Evolutionary conservation across 2,329 filamentous ascomycete genomes (phyloP).

Genomic region (Colletotrichum agaves): DNA sequence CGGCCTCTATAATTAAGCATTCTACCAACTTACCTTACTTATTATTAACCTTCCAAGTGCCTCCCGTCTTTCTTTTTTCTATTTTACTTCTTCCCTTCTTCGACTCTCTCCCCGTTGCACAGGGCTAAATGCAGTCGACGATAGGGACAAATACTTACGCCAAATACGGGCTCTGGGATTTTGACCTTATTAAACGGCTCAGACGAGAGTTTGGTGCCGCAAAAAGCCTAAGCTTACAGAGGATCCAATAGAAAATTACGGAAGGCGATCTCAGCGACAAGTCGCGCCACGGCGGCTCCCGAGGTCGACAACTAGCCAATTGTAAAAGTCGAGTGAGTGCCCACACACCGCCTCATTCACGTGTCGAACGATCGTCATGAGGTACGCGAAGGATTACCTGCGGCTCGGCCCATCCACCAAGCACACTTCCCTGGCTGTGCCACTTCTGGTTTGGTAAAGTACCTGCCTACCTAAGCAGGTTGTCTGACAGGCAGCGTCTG

Average conservation of each 20-base stretch:
- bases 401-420: conserved; percentile 20
- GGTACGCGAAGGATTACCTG: conserved; percentile 19
- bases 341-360: conserved; percentile 37
- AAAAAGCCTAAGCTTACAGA: conserved; percentile 12
- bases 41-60: neutral
- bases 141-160: neutral
- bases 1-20: too few species aligned
- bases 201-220: neutral
- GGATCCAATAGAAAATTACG: conserved; percentile 31
- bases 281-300: conserved; percentile 35
- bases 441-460: too few species aligned
- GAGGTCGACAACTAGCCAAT: conserved; percentile 27
- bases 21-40: too few species aligned
- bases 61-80: neutral
- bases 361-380: conserved; percentile 36
- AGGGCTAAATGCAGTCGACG: neutral
- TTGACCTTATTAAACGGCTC: neutral
- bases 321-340: conserved; percentile 12
- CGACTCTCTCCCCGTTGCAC: too few species aligned
- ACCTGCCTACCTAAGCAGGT: too few species aligned
- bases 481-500: conserved; percentile 5
- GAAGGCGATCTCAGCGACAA: conserved; percentile 35
- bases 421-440: neutral
- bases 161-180: neutral
- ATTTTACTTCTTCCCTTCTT: neutral